These are phyloP conservation scores for Arthrobotrys megalospora DNA, from an alignment of 2,329 filamentous ascomycete species.

Conservation along the genomic window DNA sequence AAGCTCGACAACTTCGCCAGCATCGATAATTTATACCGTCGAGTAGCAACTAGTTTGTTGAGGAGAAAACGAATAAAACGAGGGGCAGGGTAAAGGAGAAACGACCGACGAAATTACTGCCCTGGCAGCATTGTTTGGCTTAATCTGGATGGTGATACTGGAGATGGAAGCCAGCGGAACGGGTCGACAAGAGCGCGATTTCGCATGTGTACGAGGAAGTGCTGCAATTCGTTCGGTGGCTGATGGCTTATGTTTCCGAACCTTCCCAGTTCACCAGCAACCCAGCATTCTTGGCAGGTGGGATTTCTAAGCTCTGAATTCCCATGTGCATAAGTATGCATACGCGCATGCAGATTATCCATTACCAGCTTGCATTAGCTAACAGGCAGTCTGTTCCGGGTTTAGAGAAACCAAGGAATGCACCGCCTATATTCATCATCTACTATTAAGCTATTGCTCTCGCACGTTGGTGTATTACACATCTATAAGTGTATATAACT, in stretches of 20 bases:
- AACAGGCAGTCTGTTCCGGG: not conserved
- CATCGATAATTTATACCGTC: slow-evolving; percentile 36
- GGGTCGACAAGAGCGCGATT: slow-evolving; percentile 22
- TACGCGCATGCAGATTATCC: not conserved
- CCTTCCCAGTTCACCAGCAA: slow-evolving; percentile 35
- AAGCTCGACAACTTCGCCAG: slow-evolving; percentile 23
- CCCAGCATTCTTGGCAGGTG: slow-evolving; percentile 45
- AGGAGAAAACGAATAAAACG: slow-evolving; percentile 16
- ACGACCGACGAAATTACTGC: slow-evolving; percentile 7
- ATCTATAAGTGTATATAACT: too few species aligned
- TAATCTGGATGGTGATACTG: slow-evolving; percentile 54
- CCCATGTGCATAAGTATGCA: too few species aligned
- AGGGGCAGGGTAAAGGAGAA: slow-evolving; percentile 30
- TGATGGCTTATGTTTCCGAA: slow-evolving; percentile 44
- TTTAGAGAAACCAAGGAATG: not conserved
- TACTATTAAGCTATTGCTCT: not conserved
- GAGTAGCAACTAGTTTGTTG: not conserved
- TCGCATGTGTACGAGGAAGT: slow-evolving; percentile 24
- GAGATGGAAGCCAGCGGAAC: slow-evolving; percentile 35
- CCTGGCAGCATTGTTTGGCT: slow-evolving; percentile 23
- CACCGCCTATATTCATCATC: not conserved
- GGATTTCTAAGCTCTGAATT: slow-evolving; percentile 2
- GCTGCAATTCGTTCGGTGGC: slow-evolving; percentile 25
- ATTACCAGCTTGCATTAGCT: slow-evolving; percentile 23
- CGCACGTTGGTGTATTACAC: too few species aligned